Base-by-base conservation (phyloP, 2,329 filamentous ascomycete species). In the Epichloe gansuensis region DNA sequence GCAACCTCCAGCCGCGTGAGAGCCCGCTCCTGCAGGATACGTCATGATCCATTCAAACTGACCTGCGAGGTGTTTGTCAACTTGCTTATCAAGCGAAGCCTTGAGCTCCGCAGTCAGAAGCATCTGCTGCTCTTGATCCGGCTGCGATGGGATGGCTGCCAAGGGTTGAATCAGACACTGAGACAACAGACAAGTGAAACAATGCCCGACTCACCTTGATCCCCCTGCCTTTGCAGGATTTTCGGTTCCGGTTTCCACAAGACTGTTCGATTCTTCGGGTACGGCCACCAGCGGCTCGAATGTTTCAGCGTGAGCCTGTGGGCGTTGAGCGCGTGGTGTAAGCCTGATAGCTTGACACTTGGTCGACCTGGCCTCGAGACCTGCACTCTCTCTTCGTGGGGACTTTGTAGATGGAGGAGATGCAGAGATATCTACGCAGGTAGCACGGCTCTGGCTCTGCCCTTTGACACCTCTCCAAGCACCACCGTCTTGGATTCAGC, bases 41-140 rank as follows among this genome's bases (percentile, higher is more conserved):
- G 69, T 69, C 39, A 78, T 61, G 52, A 77, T 61, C 68, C 71
- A 78, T 59, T 77, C 72, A 60, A 74, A 78, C 63, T 75, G 67
- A 69, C 72, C 72, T 66, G 69, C 67, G 56, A 70, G 63, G 61
- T 76, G 74, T 56, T 66, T 70, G 49, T 65, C 60, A 48, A 73
- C 63, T 52, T 72, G 69, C 46, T 38, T 42, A 21, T 55, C 48
- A 23, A 52, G 53, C 42, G 42, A 46, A n/a, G 35, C 25, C 8
- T 31, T 38, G 9, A 34, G 21, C 13, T 35, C 49, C 37, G 45
- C 37, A 46, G 42, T 43, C 23, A 46, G 34, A 31, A 31, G 35
- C 42, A 51, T 39, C n/a, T 28, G 34, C 11, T 11, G 13, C 15
- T 38, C 42, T 34, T 17, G 13, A n/a, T 39, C 21, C 12, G 23